phyloP scores from a whole-genome alignment of 2,329 filamentous ascomycete genomes.

The Ophiosphaerella herpotricha region DNA sequence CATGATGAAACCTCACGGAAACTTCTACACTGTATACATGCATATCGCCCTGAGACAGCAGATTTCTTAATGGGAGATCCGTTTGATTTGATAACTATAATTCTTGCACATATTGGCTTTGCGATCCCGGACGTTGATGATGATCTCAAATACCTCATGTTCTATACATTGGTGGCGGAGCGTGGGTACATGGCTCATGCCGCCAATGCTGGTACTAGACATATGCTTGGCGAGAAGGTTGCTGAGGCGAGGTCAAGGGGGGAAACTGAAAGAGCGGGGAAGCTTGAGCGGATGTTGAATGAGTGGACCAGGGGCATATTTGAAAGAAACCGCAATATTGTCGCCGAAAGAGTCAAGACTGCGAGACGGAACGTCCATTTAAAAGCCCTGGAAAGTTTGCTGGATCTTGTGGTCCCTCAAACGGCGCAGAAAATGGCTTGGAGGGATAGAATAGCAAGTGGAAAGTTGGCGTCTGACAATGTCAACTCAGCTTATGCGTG shows the following conservation, averaged over 20 bases:
- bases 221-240: constrained; percentile 3
- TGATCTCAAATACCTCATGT: constrained; percentile 16
- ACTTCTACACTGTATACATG: constrained; percentile 18
- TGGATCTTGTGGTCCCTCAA: constrained; percentile 16
- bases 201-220: constrained; percentile 2
- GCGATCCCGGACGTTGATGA: constrained; percentile 19
- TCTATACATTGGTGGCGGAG: constrained; percentile 14
- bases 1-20: constrained; percentile 1
- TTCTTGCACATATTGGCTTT: constrained; percentile 24
- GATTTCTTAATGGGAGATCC: constrained; percentile 16
- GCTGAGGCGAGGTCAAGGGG: neutral
- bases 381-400: constrained; percentile 11
- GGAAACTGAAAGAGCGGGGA: neutral
- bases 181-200: constrained; percentile 4
- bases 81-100: constrained; percentile 16
- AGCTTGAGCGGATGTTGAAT: neutral
- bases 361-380: constrained; percentile 9
- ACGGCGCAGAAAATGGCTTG: constrained; percentile 16
- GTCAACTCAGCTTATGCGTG: constrained; percentile 1
- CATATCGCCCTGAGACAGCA: constrained; percentile 23
- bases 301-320: constrained; percentile 4
- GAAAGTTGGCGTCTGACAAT: neutral
- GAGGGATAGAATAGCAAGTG: neutral
- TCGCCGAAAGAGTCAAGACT: constrained; percentile 8
- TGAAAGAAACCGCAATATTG: neutral